A percentile compares a stretch with the other conserved stretches of the same genome.
phyloP scores from a whole-genome alignment of 768 basidiomycete genomes.

The Paxillus ammoniavirescens region DNA sequence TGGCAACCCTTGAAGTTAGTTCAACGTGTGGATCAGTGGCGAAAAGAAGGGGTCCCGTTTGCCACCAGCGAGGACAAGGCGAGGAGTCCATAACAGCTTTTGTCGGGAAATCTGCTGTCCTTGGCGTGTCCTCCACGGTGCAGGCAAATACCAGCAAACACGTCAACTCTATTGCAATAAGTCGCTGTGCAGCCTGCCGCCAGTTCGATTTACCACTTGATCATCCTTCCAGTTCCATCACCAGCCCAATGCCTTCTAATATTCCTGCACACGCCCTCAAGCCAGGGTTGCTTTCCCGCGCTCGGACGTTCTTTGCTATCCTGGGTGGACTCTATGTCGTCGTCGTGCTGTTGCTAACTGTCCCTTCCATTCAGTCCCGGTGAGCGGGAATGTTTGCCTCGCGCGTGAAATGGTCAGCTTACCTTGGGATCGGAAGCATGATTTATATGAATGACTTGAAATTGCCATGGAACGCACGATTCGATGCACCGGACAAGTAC shows the following conservation, averaged over 20 bases:
- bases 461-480: conserved; percentile 63
- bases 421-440: conserved; percentile 34
- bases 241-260: conserved; percentile 11
- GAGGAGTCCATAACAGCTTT: no score
- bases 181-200: no score
- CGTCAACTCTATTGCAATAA: no score
- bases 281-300: conserved; percentile 21
- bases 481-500: conserved; percentile 69
- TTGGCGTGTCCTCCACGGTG: no score
- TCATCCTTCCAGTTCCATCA: not conserved
- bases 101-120: no score
- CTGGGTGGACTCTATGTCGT: conserved; percentile 53
- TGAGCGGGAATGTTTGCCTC: conserved; percentile 36
- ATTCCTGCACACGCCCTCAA: not conserved
- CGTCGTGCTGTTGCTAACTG: conserved; percentile 50
- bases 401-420: conserved; percentile 12
- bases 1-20: no score
- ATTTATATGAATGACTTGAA: conserved; percentile 68
- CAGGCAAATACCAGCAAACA: no score
- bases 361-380: conserved; percentile 72
- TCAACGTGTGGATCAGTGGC: no score
- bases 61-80: no score
- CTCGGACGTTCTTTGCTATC: conserved; percentile 35
- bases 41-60: no score
- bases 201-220: not conserved